phyloP scores from a whole-genome alignment of 306 rosid species.

The Elaeagnus macrophylla region DNA sequence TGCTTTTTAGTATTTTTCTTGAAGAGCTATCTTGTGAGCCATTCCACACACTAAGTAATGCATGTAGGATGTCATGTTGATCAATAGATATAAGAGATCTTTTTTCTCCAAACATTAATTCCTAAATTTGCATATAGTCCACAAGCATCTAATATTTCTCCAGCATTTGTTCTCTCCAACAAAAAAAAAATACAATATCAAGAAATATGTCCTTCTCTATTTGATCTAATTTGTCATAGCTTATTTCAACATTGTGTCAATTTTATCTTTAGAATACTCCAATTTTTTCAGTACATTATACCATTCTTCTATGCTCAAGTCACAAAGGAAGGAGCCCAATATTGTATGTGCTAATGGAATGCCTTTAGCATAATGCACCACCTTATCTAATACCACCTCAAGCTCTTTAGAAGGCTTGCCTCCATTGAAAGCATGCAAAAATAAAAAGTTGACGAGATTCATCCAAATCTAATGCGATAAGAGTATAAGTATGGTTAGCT shows the following conservation, averaged over 20 bases:
- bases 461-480: neutral
- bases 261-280: slow-evolving; percentile 8
- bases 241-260: slow-evolving; percentile 12
- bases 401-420: slow-evolving; percentile 10
- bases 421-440: slow-evolving; percentile 14
- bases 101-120: slow-evolving; percentile 15
- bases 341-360: slow-evolving; percentile 25
- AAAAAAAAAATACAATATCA: slow-evolving; percentile 32
- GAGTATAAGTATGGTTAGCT: neutral
- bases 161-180: slow-evolving; percentile 9
- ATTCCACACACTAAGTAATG: slow-evolving; percentile 24
- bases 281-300: slow-evolving; percentile 19
- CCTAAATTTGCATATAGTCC: slow-evolving; percentile 13
- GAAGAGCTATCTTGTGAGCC: slow-evolving; percentile 19
- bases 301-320: slow-evolving; percentile 15
- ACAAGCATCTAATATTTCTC: slow-evolving; percentile 14
- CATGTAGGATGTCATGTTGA: slow-evolving; percentile 3
- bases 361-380: too few relatives aligned
- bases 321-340: slow-evolving; percentile 23
- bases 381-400: neutral
- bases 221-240: slow-evolving; percentile 21
- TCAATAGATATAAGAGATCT: slow-evolving; percentile 17
- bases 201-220: too few relatives aligned
- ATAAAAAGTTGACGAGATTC: slow-evolving; percentile 18
- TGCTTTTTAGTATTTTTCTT: slow-evolving; percentile 19